These are phyloP conservation scores for Mycena citricolor DNA, from an alignment of 1,284 basidiomycete species.

Conservation along the genomic window DNA sequence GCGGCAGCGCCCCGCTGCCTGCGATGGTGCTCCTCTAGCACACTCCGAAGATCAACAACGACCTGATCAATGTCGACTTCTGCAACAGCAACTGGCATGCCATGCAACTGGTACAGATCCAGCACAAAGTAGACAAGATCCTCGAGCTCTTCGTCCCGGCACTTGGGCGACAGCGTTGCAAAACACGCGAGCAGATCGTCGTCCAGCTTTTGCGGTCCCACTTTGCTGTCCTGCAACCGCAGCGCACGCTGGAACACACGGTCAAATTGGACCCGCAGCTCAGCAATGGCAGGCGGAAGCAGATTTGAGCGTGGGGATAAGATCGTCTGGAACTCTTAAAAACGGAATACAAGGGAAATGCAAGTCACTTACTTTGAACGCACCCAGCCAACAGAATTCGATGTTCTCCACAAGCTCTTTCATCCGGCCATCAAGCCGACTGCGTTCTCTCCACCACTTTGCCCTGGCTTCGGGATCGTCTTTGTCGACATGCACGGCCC, in stretches of 20 bases:
- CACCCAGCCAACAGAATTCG: conserved; percentile 96
- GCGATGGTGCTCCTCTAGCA: conserved; percentile 68
- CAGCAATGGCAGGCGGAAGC: conserved; percentile 45
- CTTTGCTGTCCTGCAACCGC: conserved; percentile 56
- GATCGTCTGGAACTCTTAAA: conserved; percentile 56
- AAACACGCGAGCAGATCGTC: conserved; percentile 84
- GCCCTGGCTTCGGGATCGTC: conserved; percentile 64
- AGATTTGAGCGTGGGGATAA: conserved; percentile 55
- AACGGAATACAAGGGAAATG: conserved; percentile 3
- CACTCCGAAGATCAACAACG: conserved; percentile 68
- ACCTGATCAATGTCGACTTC: conserved; percentile 93
- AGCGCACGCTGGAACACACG: conserved; percentile 71
- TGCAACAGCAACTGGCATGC: conserved; percentile 84
- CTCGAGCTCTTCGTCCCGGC: conserved; percentile 91
- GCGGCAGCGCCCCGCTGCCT: conserved; percentile 39
- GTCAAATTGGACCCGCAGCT: conserved; percentile 68
- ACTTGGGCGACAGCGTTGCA: conserved; percentile 76
- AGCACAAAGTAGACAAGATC: conserved; percentile 94
- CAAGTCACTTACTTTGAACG: conserved; percentile 80
- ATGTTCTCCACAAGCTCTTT: conserved; percentile 79
- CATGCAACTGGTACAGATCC: conserved; percentile 92
- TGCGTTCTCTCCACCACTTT: conserved; percentile 86
- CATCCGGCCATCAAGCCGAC: conserved; percentile 76
- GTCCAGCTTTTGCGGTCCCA: too few relatives aligned
- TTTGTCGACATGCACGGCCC: conserved; percentile 70